Percentiles rank a stretch among this genome's conserved stretches.
Evolutionary conservation across 2,329 filamentous ascomycete species (phyloP).

Genomic region (Stagonosporopsis rhizophila): DNA sequence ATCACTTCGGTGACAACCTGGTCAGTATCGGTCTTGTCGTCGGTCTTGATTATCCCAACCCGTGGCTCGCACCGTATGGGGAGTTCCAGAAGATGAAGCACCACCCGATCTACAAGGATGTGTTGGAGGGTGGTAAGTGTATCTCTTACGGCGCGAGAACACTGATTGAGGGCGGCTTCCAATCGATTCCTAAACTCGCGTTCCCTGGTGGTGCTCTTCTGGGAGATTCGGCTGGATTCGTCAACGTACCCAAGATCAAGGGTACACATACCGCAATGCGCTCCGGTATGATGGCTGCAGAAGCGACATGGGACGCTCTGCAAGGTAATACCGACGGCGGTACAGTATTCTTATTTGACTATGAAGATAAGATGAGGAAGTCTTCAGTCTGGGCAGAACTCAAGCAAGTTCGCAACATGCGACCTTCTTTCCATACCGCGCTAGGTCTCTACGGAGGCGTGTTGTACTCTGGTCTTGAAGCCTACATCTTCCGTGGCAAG

Average conservation of each 20-base stretch:
- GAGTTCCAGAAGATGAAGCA: slow-evolving; percentile 99
- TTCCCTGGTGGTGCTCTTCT: slow-evolving; percentile 96
- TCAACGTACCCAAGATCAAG: slow-evolving; percentile 99
- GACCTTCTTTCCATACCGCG: slow-evolving; percentile 88
- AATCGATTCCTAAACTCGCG: slow-evolving; percentile 95
- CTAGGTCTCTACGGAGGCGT: slow-evolving; percentile 90
- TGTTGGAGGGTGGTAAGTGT: slow-evolving; percentile 95
- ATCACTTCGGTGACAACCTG: slow-evolving; percentile 97
- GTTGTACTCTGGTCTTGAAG: slow-evolving; percentile 90
- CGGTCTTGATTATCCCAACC: slow-evolving; percentile 93
- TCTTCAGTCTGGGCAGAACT: slow-evolving; percentile 94
- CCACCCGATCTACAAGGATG: slow-evolving; percentile 85
- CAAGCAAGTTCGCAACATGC: slow-evolving; percentile 95
- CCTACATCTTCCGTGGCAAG: slow-evolving; percentile 83
- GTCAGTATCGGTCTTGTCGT: slow-evolving; percentile 91
- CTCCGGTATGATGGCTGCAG: slow-evolving; percentile 93
- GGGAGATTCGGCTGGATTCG: slow-evolving; percentile 93
- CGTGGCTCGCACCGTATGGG: slow-evolving; percentile 92
- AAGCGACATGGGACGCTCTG: slow-evolving; percentile 84
- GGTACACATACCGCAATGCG: slow-evolving; percentile 98
- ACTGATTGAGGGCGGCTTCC: slow-evolving; percentile 92
- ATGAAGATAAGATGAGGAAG: slow-evolving; percentile 85
- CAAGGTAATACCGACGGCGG: slow-evolving; percentile 61
- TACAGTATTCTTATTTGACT: slow-evolving; percentile 90
- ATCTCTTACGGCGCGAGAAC: slow-evolving; percentile 95